Evolutionary conservation across 306 rosid species (phyloP).

Genomic region (Ziziphus jujuba): DNA sequence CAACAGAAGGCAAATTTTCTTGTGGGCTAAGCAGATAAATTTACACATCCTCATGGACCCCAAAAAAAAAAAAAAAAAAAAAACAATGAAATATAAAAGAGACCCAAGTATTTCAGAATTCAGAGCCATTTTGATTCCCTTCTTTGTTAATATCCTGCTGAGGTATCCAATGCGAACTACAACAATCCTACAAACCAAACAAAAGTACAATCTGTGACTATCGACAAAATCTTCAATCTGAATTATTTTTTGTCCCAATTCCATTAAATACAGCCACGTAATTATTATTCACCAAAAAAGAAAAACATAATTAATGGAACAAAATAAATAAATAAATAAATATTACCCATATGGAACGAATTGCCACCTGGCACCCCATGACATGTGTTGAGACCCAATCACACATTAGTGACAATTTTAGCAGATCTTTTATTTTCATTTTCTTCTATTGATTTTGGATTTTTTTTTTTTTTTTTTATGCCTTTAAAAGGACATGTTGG

Average conservation of each 20-base stretch:
- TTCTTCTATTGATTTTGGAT: not conserved
- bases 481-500: slow-evolving; percentile 24
- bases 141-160: not conserved
- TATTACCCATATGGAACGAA: slow-evolving; percentile 23
- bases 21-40: not conserved
- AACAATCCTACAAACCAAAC: slow-evolving; percentile 26
- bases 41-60: not conserved
- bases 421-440: not conserved
- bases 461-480: not conserved
- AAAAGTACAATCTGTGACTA: slow-evolving; percentile 28
- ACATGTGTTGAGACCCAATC: slow-evolving; percentile 18
- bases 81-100: not conserved
- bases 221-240: slow-evolving; percentile 20
- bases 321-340: slow-evolving; percentile 2
- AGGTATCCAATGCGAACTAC: slow-evolving; percentile 24
- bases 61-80: not conserved
- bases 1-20: not conserved
- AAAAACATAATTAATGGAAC: slow-evolving; percentile 1
- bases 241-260: slow-evolving; percentile 22
- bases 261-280: slow-evolving; percentile 20
- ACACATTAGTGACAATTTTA: slow-evolving; percentile 9
- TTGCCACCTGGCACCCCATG: slow-evolving; percentile 25
- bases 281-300: no score
- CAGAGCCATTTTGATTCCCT: slow-evolving; percentile 10
- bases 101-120: not conserved